Percentiles rank a stretch among this genome's conserved stretches.
phyloP scores from a whole-genome alignment of 139 green algal genomes.

The Coelastrella sp. region DNA sequence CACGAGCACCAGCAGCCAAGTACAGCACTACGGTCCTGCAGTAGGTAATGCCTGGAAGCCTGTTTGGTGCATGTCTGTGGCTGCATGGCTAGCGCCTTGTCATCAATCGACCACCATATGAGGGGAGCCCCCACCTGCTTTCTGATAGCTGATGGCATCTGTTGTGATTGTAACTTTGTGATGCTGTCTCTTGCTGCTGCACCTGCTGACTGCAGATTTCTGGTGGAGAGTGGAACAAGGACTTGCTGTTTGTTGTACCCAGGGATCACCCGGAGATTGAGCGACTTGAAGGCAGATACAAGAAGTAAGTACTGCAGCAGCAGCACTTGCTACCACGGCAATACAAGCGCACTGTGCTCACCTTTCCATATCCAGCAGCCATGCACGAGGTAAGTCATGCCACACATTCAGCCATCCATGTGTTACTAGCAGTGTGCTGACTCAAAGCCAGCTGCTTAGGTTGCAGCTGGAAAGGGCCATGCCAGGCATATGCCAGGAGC shows the following conservation, averaged over 20 bases:
- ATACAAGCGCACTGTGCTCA: no score
- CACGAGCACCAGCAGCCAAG: constrained; percentile 2
- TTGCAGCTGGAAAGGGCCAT: not conserved
- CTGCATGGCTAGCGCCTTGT: no score
- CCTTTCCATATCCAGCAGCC: no score
- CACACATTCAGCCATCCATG: no score
- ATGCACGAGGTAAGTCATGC: no score
- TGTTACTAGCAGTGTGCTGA: not conserved
- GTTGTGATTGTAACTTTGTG: not conserved
- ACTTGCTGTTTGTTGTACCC: constrained; percentile 89
- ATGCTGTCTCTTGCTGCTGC: not conserved
- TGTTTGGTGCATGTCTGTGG: no score
- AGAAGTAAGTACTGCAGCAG: constrained; percentile 68
- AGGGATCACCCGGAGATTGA: constrained; percentile 82
- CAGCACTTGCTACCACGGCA: no score
- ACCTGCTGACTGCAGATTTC: constrained; percentile 20
- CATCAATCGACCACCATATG: no score
- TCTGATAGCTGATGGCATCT: no score
- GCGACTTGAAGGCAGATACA: constrained; percentile 85
- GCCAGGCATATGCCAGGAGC: no score
- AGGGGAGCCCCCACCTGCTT: no score
- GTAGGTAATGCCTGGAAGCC: no score
- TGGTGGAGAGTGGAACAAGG: constrained; percentile 82
- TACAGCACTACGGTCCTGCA: not conserved
- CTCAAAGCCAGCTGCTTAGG: not conserved